Conservation (phyloP, 2,329 filamentous ascomycete species). For the Aspergillus fructus region DNA sequence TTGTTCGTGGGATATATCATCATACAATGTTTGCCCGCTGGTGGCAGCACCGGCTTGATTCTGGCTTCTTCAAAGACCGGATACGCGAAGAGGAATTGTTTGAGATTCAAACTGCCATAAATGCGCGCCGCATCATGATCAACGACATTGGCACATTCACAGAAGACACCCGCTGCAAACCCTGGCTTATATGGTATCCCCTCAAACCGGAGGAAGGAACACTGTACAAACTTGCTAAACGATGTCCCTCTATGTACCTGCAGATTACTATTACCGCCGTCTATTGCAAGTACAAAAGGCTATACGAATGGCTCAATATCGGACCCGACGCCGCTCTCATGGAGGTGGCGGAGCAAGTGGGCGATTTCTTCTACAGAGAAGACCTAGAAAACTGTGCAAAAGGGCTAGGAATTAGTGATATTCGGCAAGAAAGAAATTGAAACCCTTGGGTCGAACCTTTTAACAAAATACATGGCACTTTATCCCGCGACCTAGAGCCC, state of each 20-base stretch:
- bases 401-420: background rate
- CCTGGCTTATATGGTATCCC: conserved; percentile 16
- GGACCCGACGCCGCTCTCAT: background rate
- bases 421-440: background rate
- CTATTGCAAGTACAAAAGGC: background rate
- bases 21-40: conserved; percentile 22
- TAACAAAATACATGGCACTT: background rate
- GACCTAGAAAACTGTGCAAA: background rate
- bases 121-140: conserved; percentile 20
- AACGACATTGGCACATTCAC: conserved; percentile 17
- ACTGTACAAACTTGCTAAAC: background rate
- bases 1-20: conserved; percentile 24
- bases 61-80: background rate
- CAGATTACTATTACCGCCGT: background rate
- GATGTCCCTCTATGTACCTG: background rate
- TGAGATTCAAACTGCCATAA: conserved; percentile 2
- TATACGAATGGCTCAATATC: background rate
- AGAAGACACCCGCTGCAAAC: conserved; percentile 13
- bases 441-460: background rate
- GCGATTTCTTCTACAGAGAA: background rate
- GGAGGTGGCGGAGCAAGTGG: background rate
- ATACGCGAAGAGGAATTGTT: background rate
- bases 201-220: background rate
- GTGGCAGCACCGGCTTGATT: conserved; percentile 13
- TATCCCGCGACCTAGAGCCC: background rate